Conservation (phyloP, 805 yeast genomes). For the Candida coquimbonensis region DNA sequence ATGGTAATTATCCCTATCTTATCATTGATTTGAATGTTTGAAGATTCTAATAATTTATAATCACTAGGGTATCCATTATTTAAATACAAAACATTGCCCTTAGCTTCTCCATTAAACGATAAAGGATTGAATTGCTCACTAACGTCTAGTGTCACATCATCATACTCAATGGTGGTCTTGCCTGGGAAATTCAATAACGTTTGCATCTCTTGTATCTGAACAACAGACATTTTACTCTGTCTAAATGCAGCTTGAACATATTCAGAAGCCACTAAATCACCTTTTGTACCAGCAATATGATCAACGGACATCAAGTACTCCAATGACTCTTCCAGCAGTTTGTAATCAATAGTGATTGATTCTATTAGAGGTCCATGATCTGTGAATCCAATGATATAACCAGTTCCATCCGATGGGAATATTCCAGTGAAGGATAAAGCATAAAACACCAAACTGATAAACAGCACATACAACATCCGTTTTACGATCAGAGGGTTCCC, state of each 20-base stretch:
- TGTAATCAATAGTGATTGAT: conserved; percentile 47
- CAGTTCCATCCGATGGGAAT: conserved; percentile 35
- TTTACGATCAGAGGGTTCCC: conserved; percentile 85
- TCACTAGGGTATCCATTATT: conserved; percentile 61
- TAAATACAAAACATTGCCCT: conserved; percentile 51
- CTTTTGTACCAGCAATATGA: conserved; percentile 83
- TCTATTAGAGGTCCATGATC: conserved; percentile 47
- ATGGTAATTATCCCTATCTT: conserved; percentile 55
- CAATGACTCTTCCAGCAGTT: conserved; percentile 23
- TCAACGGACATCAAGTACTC: conserved; percentile 38
- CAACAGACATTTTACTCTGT: conserved; percentile 46
- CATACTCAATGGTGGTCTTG: conserved; percentile 20
- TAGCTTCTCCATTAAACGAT: conserved; percentile 49
- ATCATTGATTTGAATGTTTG: conserved; percentile 35
- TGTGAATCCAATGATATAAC: conserved; percentile 42
- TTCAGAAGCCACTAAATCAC: conserved; percentile 66
- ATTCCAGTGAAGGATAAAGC: conserved; percentile 51
- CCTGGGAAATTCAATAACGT: conserved; percentile 66
- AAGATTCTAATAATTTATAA: conserved; percentile 31
- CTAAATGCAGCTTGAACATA: conserved; percentile 55
- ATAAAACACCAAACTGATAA: conserved; percentile 54
- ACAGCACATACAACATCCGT: conserved; percentile 62
- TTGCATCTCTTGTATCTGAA: conserved; percentile 43
- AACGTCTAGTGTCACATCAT: conserved; percentile 23
- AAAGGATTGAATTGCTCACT: conserved; percentile 60